Evolutionary conservation across 2,329 filamentous ascomycete species (phyloP).

Genomic region (Achaetomium macrosporum): DNA sequence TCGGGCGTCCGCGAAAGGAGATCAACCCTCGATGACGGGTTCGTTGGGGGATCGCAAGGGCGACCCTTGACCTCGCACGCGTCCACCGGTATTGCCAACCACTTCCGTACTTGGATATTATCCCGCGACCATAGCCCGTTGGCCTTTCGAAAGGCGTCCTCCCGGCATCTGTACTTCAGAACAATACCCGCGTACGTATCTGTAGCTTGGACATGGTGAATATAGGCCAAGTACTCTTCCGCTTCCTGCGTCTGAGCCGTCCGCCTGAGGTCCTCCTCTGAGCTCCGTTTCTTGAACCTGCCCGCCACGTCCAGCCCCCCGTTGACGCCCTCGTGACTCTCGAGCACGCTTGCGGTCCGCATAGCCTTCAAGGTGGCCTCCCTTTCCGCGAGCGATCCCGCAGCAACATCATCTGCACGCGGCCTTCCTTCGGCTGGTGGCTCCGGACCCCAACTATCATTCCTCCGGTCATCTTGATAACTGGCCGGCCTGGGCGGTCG

Average conservation of each 20-base stretch:
- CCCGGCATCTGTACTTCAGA: constrained; percentile 81
- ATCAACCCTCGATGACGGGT: constrained; percentile 40
- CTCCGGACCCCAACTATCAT: constrained; percentile 44
- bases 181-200: constrained; percentile 91
- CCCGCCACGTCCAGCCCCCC: constrained; percentile 51
- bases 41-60: constrained; percentile 51
- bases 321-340: constrained; percentile 56
- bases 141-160: constrained; percentile 74
- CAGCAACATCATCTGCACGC: constrained; percentile 44
- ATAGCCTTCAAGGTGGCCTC: constrained; percentile 50
- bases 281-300: constrained; percentile 60
- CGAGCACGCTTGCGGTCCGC: constrained; percentile 53
- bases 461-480: constrained; percentile 23
- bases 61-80: constrained; percentile 79
- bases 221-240: constrained; percentile 77
- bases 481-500: constrained; percentile 30
- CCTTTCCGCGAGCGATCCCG: constrained; percentile 48
- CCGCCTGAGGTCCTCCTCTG: constrained; percentile 50
- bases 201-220: constrained; percentile 74
- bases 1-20: constrained; percentile 47
- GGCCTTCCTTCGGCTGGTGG: constrained; percentile 37
- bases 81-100: constrained; percentile 80
- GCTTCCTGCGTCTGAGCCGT: constrained; percentile 46
- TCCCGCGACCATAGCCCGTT: constrained; percentile 96
- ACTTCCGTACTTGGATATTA: constrained; percentile 76